Base-by-base conservation (phyloP, 768 basidiomycete species). In the Lepiota subincarnata region DNA sequence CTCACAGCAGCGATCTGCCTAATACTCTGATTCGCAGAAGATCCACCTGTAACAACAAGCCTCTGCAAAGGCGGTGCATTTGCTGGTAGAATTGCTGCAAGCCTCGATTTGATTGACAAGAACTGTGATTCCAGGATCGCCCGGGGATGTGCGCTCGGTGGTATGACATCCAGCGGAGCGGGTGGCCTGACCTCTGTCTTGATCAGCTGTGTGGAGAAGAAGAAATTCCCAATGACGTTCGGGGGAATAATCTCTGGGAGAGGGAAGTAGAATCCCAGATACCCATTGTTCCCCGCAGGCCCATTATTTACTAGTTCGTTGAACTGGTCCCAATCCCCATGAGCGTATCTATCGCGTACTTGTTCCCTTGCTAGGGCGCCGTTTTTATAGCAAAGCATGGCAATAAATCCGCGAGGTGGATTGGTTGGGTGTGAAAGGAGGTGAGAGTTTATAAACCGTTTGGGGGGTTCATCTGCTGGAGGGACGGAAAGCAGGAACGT, bases 371-470 rank as follows among this genome's bases (percentile, higher is more conserved):
- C 86, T 7, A 93, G 77, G 0, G 89, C 87, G 18, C 90, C 90
- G 60, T 93, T 89, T 68, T 92, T 94, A 73, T 92, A 92, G 67
- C 91, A 93, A 8, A 95, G 79, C 92, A 96, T 96, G 28, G 84
- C 87, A 63, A 94, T 92, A 62, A 88, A 84, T 1, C 79, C 82
- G 35, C 77, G 72, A 3, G 69, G 63, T n/a, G 53, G 45, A 16
- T 75, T 72, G 0, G 83, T 85, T 2, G 87, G 89, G 64, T 87
- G 84, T 1, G 86, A 77, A 53, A 88, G 80, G 16, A 87, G 76
- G 68, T 88, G 89, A 4, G 86, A 90, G 6, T 84, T 84, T 3
- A 83, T 89, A 64, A 87, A 80, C 56, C 88, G 73, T 65, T 80
- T 79, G 3, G 88, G 87, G 13, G 84, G 79, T 3, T 69, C 75